Base-by-base conservation (phyloP, 306 rosid genomes). In the Ceratonia siliqua region DNA sequence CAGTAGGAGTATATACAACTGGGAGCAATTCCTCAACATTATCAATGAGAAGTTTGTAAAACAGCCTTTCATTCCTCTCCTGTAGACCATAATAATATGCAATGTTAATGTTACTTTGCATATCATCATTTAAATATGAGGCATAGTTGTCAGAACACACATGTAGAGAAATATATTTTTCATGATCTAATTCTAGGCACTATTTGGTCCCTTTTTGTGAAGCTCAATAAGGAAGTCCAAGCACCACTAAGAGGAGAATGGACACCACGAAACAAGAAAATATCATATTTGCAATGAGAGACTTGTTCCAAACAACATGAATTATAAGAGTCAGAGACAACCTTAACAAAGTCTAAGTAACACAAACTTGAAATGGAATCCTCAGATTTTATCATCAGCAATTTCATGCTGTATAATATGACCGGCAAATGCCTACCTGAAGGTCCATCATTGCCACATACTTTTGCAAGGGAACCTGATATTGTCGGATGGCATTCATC, bases 361-460 rank as follows among this genome's bases (percentile, higher is more conserved):
- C 22, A 70, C 63, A 28, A 57, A 57, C 14, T 1, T n/a, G 5
- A 64, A 13, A 39, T 10, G 9, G 54, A 42, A 45, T 27, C 28
- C 27, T 67, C 24, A 15, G 42, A 45, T 45, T 43, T 43, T 22
- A 35, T 11, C 49, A 76, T 28, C 42, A 59, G 28, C 56, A 6
- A 49, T 57, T 18, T 76, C 53, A 68, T 61, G 74, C 5, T 24
- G 70, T 41, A 57, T 62, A 69, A 68, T 55, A 32, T 21, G 39
- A 65, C 9, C 55, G 53, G 57, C 63, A 63, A 58, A 62, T 17
- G 33, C 66, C 2, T 66, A 87, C 98, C 98, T 94, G 98, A 85
- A 94, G 99, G 41, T 94, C 97, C 87, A 85, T 94, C 93, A 94
- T 75, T 58, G 97, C 89, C 73, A 78, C 38, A 63, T 92, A 94